phyloP scores from a whole-genome alignment of 2,329 filamentous ascomycete genomes.

The Penicillium sp. region DNA sequence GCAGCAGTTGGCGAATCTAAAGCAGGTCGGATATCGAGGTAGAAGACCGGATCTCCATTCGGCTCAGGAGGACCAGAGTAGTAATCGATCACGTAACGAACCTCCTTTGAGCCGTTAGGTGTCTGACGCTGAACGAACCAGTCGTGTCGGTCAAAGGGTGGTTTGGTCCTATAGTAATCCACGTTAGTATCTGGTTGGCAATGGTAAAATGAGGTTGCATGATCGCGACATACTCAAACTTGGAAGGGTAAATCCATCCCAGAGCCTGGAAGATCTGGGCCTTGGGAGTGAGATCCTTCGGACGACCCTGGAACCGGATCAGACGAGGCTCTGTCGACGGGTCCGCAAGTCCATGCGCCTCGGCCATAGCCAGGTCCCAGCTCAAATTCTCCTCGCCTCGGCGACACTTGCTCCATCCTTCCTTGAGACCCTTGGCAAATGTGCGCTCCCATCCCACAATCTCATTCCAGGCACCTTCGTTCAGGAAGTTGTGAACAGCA shows the following conservation, averaged over 20 bases:
- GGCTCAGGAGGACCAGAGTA: constrained; percentile 82
- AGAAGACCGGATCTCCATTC: constrained; percentile 91
- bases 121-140: constrained; percentile 84
- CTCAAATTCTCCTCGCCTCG: constrained; percentile 69
- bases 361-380: constrained; percentile 56
- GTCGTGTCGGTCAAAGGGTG: constrained; percentile 95
- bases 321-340: constrained; percentile 65
- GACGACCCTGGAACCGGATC: constrained; percentile 83
- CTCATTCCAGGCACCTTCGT: constrained; percentile 95
- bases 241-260: constrained; percentile 74
- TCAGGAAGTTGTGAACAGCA: constrained; percentile 94
- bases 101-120: constrained; percentile 68
- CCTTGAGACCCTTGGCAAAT: constrained; percentile 71
- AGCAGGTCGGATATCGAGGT: constrained; percentile 88
- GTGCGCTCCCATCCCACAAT: constrained; percentile 91
- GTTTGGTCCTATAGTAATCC: constrained; percentile 60
- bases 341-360: constrained; percentile 36
- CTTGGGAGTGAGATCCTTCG: constrained; percentile 88
- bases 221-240: constrained; percentile 65
- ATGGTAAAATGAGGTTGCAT: not conserved
- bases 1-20: constrained; percentile 77
- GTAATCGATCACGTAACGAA: constrained; percentile 96
- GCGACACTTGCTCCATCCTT: constrained; percentile 72
- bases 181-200: not conserved
- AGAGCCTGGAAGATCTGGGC: constrained; percentile 79